phyloP scores from a whole-genome alignment of 305 asterid genomes.

The Fraxinus floribunda region DNA sequence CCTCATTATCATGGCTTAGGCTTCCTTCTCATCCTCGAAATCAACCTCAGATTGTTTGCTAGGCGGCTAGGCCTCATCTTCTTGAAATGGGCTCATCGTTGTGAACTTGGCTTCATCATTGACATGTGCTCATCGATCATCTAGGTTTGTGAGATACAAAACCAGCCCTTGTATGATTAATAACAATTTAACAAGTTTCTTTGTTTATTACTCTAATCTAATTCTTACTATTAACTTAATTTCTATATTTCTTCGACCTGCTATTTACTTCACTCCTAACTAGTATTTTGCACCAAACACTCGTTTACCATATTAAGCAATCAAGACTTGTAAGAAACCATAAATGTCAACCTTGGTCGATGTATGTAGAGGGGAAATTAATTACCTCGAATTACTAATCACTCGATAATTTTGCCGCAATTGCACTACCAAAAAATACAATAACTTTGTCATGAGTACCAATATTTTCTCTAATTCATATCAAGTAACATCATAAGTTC shows the following conservation, averaged over 20 bases:
- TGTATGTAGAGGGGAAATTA: background rate
- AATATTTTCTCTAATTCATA: background rate
- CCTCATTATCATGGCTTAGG: background rate
- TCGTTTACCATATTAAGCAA: too few relatives aligned
- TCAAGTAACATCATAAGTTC: background rate
- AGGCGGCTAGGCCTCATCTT: background rate
- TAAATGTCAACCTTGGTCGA: too few relatives aligned
- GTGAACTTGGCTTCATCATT: background rate
- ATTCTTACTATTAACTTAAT: too few relatives aligned
- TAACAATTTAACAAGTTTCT: too few relatives aligned
- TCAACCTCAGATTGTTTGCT: background rate
- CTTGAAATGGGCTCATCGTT: background rate
- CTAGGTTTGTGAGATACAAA: too few relatives aligned
- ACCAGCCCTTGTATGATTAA: too few relatives aligned
- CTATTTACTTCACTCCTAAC: too few relatives aligned
- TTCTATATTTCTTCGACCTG: too few relatives aligned
- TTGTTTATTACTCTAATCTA: too few relatives aligned
- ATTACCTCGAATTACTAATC: background rate
- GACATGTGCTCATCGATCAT: background rate
- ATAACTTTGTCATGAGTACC: background rate
- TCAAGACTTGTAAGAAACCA: background rate
- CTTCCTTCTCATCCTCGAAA: background rate
- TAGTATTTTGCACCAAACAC: too few relatives aligned
- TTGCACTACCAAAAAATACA: background rate
- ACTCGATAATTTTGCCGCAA: too few relatives aligned